phyloP scores from a whole-genome alignment of 2,329 filamentous ascomycete species.

The Diplodia seriata region DNA sequence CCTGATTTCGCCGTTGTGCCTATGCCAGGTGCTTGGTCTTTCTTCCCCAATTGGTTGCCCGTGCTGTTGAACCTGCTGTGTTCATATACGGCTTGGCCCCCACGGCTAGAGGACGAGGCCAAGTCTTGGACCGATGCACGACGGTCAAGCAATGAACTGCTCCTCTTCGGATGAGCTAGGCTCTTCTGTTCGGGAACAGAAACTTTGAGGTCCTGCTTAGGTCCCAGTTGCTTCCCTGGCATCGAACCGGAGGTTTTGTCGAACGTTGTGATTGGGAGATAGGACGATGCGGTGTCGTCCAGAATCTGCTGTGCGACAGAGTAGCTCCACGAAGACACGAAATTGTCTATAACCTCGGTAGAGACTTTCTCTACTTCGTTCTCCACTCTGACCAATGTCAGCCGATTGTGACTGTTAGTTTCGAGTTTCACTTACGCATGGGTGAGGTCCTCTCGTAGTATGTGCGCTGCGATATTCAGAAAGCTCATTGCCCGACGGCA shows the following conservation, averaged over 20 bases:
- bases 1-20: conserved; percentile 57
- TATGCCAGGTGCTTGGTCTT: neutral
- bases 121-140: conserved; percentile 42
- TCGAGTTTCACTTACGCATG: conserved; percentile 57
- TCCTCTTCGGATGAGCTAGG: conserved; percentile 72
- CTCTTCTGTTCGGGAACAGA: conserved; percentile 72
- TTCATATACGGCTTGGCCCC: conserved; percentile 48
- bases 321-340: conserved; percentile 80
- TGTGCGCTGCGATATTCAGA: conserved; percentile 77
- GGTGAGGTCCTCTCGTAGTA: conserved; percentile 79
- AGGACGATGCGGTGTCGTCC: conserved; percentile 73
- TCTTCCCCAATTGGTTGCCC: conserved; percentile 10
- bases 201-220: conserved; percentile 64
- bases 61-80: conserved; percentile 46
- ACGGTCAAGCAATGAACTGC: conserved; percentile 63
- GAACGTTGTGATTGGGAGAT: conserved; percentile 66
- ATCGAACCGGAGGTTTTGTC: conserved; percentile 39
- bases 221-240: conserved; percentile 53
- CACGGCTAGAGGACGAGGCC: conserved; percentile 42
- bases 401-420: neutral
- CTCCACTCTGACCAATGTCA: conserved; percentile 44
- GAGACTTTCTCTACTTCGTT: conserved; percentile 43
- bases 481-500: conserved; percentile 84
- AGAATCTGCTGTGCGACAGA: conserved; percentile 78
- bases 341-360: conserved; percentile 69